Evolutionary conservation across 2,329 filamentous ascomycete genomes (phyloP).

Genomic region (Diaporthe velutina): DNA sequence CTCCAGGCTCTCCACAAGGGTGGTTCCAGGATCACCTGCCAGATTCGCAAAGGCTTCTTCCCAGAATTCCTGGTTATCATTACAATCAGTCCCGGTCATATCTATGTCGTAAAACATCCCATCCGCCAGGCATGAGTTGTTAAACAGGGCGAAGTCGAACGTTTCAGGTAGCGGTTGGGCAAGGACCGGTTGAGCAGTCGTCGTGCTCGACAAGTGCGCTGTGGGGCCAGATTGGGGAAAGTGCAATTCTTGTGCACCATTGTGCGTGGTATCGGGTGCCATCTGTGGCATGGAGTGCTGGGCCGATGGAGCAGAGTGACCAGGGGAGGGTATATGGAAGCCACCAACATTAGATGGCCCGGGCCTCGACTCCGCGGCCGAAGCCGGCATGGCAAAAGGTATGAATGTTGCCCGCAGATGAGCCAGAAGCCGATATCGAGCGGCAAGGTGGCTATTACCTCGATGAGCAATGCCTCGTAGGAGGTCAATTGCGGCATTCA

Average conservation of each 20-base stretch:
- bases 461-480: slow-evolving; percentile 64
- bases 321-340: not conserved
- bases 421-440: slow-evolving; percentile 50
- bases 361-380: not conserved
- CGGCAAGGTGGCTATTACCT: slow-evolving; percentile 63
- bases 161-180: slow-evolving; percentile 26
- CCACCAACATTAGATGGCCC: not conserved
- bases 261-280: no score
- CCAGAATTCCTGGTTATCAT: slow-evolving; percentile 51
- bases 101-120: slow-evolving; percentile 45
- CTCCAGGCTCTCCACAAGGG: slow-evolving; percentile 49
- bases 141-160: slow-evolving; percentile 39
- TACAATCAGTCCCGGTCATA: slow-evolving; percentile 43
- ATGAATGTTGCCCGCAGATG: slow-evolving; percentile 46
- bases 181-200: not conserved
- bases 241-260: not conserved
- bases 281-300: not conserved
- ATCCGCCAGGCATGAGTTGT: slow-evolving; percentile 39
- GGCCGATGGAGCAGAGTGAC: not conserved
- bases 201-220: not conserved
- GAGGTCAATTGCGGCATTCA: slow-evolving; percentile 60
- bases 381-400: slow-evolving; percentile 32
- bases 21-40: slow-evolving; percentile 49
- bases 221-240: no score
- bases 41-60: slow-evolving; percentile 55